phyloP scores from a whole-genome alignment of 768 basidiomycete genomes.

The Strobilomyces echinocephalus region DNA sequence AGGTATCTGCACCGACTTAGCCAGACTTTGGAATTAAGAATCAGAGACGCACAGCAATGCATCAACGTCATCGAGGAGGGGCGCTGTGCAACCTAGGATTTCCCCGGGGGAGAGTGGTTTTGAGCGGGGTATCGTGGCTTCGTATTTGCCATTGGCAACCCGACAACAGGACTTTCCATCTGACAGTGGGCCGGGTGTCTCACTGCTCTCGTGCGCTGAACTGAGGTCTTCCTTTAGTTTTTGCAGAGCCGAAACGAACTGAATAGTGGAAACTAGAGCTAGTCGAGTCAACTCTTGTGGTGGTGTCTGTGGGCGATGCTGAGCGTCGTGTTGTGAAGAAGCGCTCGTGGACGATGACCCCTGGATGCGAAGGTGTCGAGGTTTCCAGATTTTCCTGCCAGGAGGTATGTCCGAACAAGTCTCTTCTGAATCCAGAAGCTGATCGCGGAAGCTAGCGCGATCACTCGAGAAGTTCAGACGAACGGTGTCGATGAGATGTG shows the following conservation, averaged over 20 bases:
- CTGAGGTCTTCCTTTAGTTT: constrained; percentile 76
- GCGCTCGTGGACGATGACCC: constrained; percentile 23
- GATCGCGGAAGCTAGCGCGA: constrained; percentile 58
- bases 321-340: constrained; percentile 4
- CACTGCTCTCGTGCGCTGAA: constrained; percentile 28
- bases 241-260: constrained; percentile 92
- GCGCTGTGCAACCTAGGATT: constrained; percentile 95
- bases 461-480: constrained; percentile 86
- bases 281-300: constrained; percentile 53
- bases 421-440: constrained; percentile 54
- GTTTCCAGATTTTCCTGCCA: constrained; percentile 38
- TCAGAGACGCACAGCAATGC: constrained; percentile 71
- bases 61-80: constrained; percentile 72
- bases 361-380: constrained; percentile 58
- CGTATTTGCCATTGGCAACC: constrained; percentile 54
- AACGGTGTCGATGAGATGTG: constrained; percentile 78
- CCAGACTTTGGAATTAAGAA: not conserved
- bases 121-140: constrained; percentile 72
- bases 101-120: constrained; percentile 96
- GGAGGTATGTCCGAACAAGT: constrained; percentile 44
- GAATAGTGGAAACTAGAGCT: constrained; percentile 94
- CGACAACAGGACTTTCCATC: constrained; percentile 30
- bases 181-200: not conserved
- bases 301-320: constrained; percentile 15
- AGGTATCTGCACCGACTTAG: constrained; percentile 63